Conservation (phyloP, 2,329 filamentous ascomycete species). For the Alternaria viburni region DNA sequence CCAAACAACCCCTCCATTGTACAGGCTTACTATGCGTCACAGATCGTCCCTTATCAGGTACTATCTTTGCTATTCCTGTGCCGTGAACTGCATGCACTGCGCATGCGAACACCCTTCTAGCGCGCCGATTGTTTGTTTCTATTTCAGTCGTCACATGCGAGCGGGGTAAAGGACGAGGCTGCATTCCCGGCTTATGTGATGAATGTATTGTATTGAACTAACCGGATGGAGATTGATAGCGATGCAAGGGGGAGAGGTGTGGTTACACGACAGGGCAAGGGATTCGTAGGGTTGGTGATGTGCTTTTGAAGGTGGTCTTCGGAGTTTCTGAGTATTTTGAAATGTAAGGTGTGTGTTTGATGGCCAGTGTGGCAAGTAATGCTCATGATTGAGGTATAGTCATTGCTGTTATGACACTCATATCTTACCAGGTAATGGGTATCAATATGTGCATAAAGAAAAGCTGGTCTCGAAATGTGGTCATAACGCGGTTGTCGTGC, state of each 20-base stretch:
- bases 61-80: background rate
- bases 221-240: background rate
- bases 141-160: background rate
- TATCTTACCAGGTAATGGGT: background rate
- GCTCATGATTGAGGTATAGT: background rate
- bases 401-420: background rate
- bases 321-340: background rate
- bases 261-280: background rate
- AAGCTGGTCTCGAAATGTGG: background rate
- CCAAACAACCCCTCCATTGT: background rate
- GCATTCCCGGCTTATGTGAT: slow-evolving; percentile 1
- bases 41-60: background rate
- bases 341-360: background rate
- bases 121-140: background rate
- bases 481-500: background rate
- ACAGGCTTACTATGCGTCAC: background rate
- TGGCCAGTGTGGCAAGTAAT: background rate
- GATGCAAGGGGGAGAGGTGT: background rate
- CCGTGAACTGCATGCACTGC: slow-evolving; percentile 14
- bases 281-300: background rate
- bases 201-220: slow-evolving; percentile 4
- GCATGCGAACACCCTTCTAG: slow-evolving; percentile 17
- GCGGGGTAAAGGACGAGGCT: background rate
- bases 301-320: background rate
- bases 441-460: background rate